Base-by-base conservation (phyloP, 768 basidiomycete genomes). In the Calocera viscosa region DNA sequence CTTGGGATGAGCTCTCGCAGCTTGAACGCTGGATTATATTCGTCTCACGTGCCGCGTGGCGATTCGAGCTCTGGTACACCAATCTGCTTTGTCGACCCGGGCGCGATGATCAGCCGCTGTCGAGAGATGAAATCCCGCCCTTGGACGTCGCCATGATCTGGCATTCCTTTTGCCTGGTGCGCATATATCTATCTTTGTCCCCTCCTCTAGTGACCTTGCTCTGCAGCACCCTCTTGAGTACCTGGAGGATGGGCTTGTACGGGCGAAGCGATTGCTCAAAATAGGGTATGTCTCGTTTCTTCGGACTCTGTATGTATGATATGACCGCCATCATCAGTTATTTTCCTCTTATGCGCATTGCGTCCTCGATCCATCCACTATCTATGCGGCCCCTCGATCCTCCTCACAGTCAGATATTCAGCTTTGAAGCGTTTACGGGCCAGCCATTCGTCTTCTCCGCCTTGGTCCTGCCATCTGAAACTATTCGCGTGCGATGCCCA, bases 91-190 rank as follows among this genome's bases (percentile, higher is more conserved):
- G 34, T 11, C 39, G 38, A 2, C 38, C 32, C 34, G 53, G 65
- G 14, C 26, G 38, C 35, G 53, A 60, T 14, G 67, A 49, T 41
- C 22, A 28, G 40, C 41, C 66, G 7, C 33, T 49, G 22, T 19
- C 24, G 16, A n/a, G n/a, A 17, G n/a, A 65, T 2, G 39, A 43
- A 11, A n/a, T 66, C 7, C 70, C 70, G 1, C 72, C 72, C 5
- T 32, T 72, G 5, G 72, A 73, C 33, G 71, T 72, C 11, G 34
- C 65, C 1, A 67, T 72, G 63, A 66, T 70, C 1, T 68, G 69
- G 68, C 72, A 73, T 30, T 19, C 67, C 1, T 71, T 67, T 34
- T 24, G 64, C 22, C 69, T 72, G 35, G 69, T 70, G 24, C 12
- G 69, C 68, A 14, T 2, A 19, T 22, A 19, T 22, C 12, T n/a